A percentile compares a stretch with the other conserved stretches of the same genome.
These are phyloP conservation scores for Xylaria telfairii DNA, from an alignment of 495 filamentous ascomycete species.

Conservation along the genomic window DNA sequence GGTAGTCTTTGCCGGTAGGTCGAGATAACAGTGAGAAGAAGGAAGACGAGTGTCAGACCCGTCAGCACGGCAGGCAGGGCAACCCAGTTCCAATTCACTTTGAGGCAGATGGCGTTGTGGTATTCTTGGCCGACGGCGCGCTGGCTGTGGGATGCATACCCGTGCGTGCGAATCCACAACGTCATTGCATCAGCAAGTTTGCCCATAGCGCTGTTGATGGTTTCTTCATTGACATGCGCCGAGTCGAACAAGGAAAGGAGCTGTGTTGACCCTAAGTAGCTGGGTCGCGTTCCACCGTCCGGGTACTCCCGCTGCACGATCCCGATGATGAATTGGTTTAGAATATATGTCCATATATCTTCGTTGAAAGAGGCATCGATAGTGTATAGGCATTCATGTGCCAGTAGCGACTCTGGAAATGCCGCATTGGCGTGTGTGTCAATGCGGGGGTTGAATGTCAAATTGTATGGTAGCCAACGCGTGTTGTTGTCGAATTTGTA, in stretches of 20 bases:
- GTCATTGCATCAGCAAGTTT: conserved; percentile 11
- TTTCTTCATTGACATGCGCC: background rate
- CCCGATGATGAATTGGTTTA: conserved; percentile 7
- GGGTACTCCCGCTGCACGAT: conserved; percentile 4
- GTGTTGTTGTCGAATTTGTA: background rate
- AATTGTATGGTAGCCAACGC: conserved; percentile 11
- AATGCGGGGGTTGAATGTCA: conserved; percentile 12
- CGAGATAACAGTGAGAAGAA: conserved; percentile 3
- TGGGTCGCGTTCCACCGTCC: background rate
- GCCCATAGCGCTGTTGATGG: background rate
- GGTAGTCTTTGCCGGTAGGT: background rate
- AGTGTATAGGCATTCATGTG: conserved; percentile 14
- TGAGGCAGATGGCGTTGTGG: conserved; percentile 14
- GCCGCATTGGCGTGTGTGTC: background rate
- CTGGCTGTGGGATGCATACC: background rate
- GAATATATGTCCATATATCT: conserved; percentile 4
- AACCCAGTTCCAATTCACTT: conserved; percentile 19
- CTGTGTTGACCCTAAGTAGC: background rate
- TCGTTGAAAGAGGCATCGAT: background rate
- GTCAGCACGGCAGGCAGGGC: background rate
- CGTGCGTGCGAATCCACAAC: conserved; percentile 6
- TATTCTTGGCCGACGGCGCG: conserved; percentile 7
- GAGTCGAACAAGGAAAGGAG: conserved; percentile 9
- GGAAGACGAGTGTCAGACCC: background rate
- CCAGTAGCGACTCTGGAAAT: conserved; percentile 8